Base-by-base conservation (phyloP, 345 rosid species). In the Orychophragmus violaceus region DNA sequence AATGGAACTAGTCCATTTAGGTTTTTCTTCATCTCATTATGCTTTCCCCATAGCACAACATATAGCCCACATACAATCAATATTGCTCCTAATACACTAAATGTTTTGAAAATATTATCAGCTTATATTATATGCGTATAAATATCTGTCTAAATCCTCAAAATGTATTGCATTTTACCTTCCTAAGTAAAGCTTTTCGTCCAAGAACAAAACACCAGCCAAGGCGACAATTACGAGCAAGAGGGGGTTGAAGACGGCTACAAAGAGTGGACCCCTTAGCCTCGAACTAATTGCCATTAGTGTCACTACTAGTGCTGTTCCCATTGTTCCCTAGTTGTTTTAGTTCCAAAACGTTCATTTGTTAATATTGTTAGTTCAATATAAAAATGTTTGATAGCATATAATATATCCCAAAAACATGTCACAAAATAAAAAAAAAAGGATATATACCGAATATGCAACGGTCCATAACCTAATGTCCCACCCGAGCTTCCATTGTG, bases 401-500 rank as follows among this genome's bases (percentile, higher is more conserved):
- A 13, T 46, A 48, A 11, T 9, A 41, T 8, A 8, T 17, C 12
- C 5, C 11, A 19, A 19, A 45, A 64, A 24, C 16, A 8, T 25
- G 42, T 3, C 10, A 45, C 3, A 30, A 3, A 41, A 54, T 2
- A 53, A 4, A 37, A 25, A 53, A 4, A 37, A 25, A 14, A 13
- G 8, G 24, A 45, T 45, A 45, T 13, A 42, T 78, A 82, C 89
- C 69, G 69, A 5, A 39, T 69, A 87, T n/a, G 77, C 68, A 1
- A 66, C 81, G 2, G 84, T 69, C 42, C 78, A 62, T 33, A 85
- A 82, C 62, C 81, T 66, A 60, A 82, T 68, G 46, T 85, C 70
- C 85, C 80, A 88, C 0, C 86, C 84, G 25, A 88, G 51, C 59
- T 78, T 88, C 85, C 95, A 85, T 24, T 81, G 79, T 21, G 23